Evolutionary conservation across 768 basidiomycete species (phyloP), one percentile per base, ranked within the genome.

Genomic region (Mycena rebaudengoi): DNA sequence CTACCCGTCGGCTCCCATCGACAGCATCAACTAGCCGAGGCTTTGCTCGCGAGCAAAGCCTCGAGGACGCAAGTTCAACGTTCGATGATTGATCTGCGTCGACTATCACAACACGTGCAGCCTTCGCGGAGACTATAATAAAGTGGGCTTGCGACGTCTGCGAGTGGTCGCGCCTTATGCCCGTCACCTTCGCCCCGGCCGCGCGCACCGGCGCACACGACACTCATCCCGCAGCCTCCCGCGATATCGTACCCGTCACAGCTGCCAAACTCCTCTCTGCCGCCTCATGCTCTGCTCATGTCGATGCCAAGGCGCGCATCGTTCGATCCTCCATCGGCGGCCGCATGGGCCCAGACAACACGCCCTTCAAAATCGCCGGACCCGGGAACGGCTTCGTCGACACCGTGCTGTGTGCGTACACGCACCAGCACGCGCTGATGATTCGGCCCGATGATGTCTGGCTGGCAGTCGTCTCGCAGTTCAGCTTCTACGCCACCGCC

Each of bases 91-190:
- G 60, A 61, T 61, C 13, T 41, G 51, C 41, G 52, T 54, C 60
- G 60, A 48, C 51, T 53, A 62, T 62, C 60, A 62, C 50, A 48
- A 62, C 51, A 62, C 60, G 60, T 62, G 60, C 44, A 39, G 51
- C 60, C 41, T 41, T 53, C 50, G 59, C 59, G 41, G 41, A 40
- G 44, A 37, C 25, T 61, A 61, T 61, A n/a, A n/a, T n/a, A 60
- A 45, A 60, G 16, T 43, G 30, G 12, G 40, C 39, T 23, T 29
- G 60, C 26, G 44, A 54, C 35, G 33, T 44, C 23, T 16, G 51
- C 43, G 18, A 13, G 7, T 48, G 28, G 35, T 41, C 46, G 51
- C 28, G 51, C 52, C 60, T 46, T 45, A 62, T 62, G 60, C 60
- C 60, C 51, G 26, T 48, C 37, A 62, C 60, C 35, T 62, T 62